Evolutionary conservation across 2,329 filamentous ascomycete genomes (phyloP).

Genomic region (Zymoseptoria passerinii): DNA sequence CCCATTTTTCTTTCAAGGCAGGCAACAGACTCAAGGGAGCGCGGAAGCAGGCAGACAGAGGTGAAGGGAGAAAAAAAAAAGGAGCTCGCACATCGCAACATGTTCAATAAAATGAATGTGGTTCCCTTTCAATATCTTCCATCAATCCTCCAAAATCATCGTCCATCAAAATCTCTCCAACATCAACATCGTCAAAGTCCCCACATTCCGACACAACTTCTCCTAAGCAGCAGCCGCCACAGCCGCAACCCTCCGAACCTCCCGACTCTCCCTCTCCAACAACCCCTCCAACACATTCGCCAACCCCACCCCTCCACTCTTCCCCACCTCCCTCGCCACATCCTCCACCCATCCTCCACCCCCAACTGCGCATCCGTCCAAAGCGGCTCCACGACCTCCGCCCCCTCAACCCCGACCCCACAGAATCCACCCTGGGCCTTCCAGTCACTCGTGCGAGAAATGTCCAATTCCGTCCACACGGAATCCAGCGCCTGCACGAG

Average conservation of each 20-base stretch:
- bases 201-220: too few species aligned
- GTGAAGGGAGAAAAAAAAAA: too few species aligned
- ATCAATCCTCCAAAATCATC: too few species aligned
- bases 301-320: slow-evolving; percentile 37
- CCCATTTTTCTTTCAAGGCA: too few species aligned
- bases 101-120: too few species aligned
- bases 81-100: too few species aligned
- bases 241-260: slow-evolving; percentile 36
- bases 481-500: slow-evolving; percentile 75
- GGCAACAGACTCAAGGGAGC: too few species aligned
- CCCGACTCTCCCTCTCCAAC: slow-evolving; percentile 39
- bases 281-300: slow-evolving; percentile 41
- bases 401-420: slow-evolving; percentile 70
- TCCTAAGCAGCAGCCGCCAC: slow-evolving; percentile 33
- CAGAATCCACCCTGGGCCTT: slow-evolving; percentile 85
- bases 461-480: slow-evolving; percentile 80
- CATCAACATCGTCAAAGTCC: too few species aligned
- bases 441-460: slow-evolving; percentile 93
- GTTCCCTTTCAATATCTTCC: too few species aligned
- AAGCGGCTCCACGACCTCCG: slow-evolving; percentile 57
- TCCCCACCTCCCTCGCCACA: slow-evolving; percentile 55
- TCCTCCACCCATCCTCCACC: slow-evolving; percentile 60
- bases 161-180: too few species aligned
- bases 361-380: slow-evolving; percentile 89
- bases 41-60: too few species aligned